Conservation (phyloP, 805 yeast genomes). For the Metschnikowia noctiluminum region DNA sequence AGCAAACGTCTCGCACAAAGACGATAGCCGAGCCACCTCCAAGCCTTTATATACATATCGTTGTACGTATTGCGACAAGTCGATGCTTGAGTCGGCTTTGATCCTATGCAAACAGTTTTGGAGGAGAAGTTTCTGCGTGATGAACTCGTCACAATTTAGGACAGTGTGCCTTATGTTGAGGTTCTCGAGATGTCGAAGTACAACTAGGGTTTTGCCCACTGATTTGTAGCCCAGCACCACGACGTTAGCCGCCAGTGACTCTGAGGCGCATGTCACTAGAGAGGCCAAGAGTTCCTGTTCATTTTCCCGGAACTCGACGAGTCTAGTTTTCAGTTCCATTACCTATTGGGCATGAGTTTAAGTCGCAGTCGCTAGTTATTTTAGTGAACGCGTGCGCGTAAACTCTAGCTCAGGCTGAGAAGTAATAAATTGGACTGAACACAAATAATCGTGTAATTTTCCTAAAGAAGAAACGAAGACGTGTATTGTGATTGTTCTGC, state of each 20-base stretch:
- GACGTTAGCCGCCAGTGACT: constrained; percentile 32
- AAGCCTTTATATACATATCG: constrained; percentile 25
- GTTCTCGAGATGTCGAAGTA: constrained; percentile 28
- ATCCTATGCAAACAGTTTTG: constrained; percentile 41
- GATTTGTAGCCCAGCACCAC: constrained; percentile 49
- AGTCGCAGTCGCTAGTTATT: no score
- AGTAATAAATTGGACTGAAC: background rate
- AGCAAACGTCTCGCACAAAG: constrained; percentile 39
- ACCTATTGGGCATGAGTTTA: no score
- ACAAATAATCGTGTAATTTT: background rate
- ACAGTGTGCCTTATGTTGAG: constrained; percentile 27
- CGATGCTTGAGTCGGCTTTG: constrained; percentile 33
- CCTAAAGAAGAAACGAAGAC: background rate
- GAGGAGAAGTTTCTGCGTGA: constrained; percentile 39
- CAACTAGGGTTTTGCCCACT: constrained; percentile 45
- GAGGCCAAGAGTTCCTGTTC: constrained; percentile 36
- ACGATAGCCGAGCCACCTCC: constrained; percentile 25
- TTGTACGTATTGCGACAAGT: constrained; percentile 17
- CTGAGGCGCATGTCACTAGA: constrained; percentile 28
- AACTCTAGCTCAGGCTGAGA: no score
- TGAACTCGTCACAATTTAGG: constrained; percentile 44
- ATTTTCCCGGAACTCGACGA: constrained; percentile 19
- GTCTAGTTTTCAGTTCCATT: constrained; percentile 2
- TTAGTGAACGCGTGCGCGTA: no score
- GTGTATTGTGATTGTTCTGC: background rate